Percentiles rank a stretch among this genome's conserved stretches.
Conservation (phyloP, 2,329 filamentous ascomycete species). For the Aspergillus fischeri region DNA sequence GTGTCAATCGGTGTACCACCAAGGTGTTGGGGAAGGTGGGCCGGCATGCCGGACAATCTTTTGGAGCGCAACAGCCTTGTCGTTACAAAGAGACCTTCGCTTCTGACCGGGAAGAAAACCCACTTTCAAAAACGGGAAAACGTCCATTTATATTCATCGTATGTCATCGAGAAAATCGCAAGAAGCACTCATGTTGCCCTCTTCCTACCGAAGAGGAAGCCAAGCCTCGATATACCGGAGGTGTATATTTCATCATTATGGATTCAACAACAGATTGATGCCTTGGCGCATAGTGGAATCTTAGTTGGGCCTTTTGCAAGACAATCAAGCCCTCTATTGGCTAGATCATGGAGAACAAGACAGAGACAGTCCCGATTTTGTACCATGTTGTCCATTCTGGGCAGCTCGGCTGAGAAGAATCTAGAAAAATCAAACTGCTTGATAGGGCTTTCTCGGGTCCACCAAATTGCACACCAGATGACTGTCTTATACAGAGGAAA, state of each 20-base stretch:
- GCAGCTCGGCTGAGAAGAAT: constrained; percentile 14
- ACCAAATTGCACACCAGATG: too few relatives aligned
- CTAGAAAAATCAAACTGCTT: not conserved
- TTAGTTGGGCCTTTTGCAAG: not conserved
- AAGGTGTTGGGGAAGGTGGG: constrained; percentile 22
- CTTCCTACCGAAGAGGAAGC: not conserved
- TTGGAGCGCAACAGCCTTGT: not conserved
- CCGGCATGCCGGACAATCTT: constrained; percentile 20
- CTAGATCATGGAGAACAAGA: constrained; percentile 5
- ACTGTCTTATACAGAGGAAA: not conserved
- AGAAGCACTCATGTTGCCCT: not conserved
- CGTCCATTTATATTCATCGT: not conserved
- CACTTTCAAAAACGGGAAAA: not conserved
- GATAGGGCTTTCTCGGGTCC: too few relatives aligned
- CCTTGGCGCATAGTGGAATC: too few relatives aligned
- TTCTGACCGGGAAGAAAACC: not conserved
- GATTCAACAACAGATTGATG: too few relatives aligned
- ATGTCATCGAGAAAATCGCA: not conserved
- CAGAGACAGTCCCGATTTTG: constrained; percentile 3
- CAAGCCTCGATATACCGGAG: not conserved
- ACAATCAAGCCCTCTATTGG: not conserved
- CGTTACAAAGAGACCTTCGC: not conserved
- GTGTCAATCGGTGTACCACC: constrained; percentile 15
- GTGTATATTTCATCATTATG: too few relatives aligned
- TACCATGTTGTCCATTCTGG: constrained; percentile 14